Evolutionary conservation across 495 filamentous ascomycete genomes (phyloP), one percentile per base, ranked within the genome.

Genomic region (Friedmanniomyces simplex): DNA sequence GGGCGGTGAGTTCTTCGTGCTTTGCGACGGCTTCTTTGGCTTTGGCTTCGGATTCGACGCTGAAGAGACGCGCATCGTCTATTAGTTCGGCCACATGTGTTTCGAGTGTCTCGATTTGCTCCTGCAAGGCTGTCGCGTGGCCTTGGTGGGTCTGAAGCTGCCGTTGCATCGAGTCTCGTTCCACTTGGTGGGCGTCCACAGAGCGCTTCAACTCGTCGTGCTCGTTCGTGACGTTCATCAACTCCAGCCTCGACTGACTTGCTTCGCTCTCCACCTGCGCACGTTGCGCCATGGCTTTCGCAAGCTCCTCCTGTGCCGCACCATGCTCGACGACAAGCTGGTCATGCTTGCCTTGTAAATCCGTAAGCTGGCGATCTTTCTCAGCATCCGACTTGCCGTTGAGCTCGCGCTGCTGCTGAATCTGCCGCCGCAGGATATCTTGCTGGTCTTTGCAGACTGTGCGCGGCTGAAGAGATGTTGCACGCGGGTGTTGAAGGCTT

Each of bases 331-430:
- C 61, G 2, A 18, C 57, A 6, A 68, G 65, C 11, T 71, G 64
- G 20, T 73, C 67, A 13, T 76, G 66, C 18, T 50, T 58, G 6
- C 26, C 67, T 43, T 77, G 69, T 8, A 76, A 67, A 14, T 74
- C 71, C 24, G 65, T 70, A 13, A 83, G 72, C 50, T 79, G 73
- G 6, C 74, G 73, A 60, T 82, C 81, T 46, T 79, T 76, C 59
- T 81, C 72, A 0, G 74, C 72, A 58, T 82, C 79, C 20, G 79
- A 82, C 64, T 80, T 79, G 61, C 72, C 87, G 67, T 90, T 93
- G 50, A 95, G 78, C 64, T 93, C 88, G 41, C 89, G 84, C 70
- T 96, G 90, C 67, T 95, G 88, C 71, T 94, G 89, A 62, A 95
- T 88, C 62, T 96, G 89, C 2, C 88, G 82, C 58, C 86, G 84